These are phyloP conservation scores for Glomus cerebriforme DNA, from an alignment of 192 early-diverging fungal species.

Conservation along the genomic window DNA sequence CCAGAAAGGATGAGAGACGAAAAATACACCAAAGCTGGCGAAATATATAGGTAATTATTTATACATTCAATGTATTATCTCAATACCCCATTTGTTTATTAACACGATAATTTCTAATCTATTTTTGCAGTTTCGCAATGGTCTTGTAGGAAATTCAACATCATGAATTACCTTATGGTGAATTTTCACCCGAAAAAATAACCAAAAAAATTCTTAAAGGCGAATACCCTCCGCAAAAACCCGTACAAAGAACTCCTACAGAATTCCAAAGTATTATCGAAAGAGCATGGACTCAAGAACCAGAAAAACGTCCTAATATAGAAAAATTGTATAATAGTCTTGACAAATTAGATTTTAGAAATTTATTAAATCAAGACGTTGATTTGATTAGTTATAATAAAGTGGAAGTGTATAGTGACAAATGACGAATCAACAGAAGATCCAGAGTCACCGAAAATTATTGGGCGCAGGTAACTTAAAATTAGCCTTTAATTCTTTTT, in stretches of 20 bases:
- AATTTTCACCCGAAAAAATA: neutral
- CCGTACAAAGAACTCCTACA: neutral
- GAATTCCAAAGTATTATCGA: neutral
- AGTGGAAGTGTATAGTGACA: neutral
- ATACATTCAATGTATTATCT: neutral
- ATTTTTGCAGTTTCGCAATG: conserved; percentile 2
- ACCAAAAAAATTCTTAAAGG: neutral
- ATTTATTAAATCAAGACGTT: neutral
- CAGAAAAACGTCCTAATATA: neutral
- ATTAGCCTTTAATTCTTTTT: no score
- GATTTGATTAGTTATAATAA: neutral
- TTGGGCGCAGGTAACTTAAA: no score
- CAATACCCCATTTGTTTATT: no score
- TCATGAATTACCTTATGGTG: neutral
- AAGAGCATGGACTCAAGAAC: neutral
- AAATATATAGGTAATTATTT: neutral
- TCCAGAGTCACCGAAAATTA: neutral
- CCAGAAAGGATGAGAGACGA: neutral
- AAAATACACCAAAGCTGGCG: neutral
- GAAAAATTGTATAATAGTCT: neutral
- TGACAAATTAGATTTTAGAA: neutral
- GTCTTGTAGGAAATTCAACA: conserved; percentile 4
- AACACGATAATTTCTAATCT: no score
- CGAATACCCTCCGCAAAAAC: neutral
- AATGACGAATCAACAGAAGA: neutral